A percentile compares a stretch with the other conserved stretches of the same genome.
phyloP scores from a whole-genome alignment of 2,329 filamentous ascomycete genomes.

The Hypoxylon sp. region DNA sequence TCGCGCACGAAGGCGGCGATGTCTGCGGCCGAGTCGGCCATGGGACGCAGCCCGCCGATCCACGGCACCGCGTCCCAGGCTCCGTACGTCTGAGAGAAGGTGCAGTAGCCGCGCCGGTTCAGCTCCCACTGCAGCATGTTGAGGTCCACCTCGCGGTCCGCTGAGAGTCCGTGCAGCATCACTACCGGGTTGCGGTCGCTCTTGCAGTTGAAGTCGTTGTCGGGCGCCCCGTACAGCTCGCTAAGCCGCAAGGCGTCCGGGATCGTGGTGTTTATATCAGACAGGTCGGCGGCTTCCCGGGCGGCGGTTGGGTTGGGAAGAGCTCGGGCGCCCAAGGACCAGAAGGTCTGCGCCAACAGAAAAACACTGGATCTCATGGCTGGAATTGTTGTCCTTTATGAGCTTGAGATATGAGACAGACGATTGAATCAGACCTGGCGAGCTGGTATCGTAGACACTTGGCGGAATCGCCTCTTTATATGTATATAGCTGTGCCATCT shows the following conservation, averaged over 20 bases:
- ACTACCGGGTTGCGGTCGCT: constrained; percentile 50
- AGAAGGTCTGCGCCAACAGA: constrained; percentile 11
- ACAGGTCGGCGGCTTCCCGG: not conserved
- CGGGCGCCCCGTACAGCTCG: constrained; percentile 38
- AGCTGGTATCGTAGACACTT: not conserved
- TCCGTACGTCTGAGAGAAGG: constrained; percentile 52
- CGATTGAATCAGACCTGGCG: not conserved
- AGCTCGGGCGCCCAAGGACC: constrained; percentile 10
- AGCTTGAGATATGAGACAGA: not conserved
- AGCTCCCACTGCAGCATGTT: constrained; percentile 41
- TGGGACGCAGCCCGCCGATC: constrained; percentile 49
- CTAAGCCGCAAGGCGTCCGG: constrained; percentile 32
- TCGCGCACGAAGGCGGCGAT: constrained; percentile 51
- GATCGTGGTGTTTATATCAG: constrained; percentile 22
- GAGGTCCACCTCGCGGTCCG: constrained; percentile 38
- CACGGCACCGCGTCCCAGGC: constrained; percentile 48
- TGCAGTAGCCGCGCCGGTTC: constrained; percentile 50
- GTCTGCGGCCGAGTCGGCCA: constrained; percentile 49
- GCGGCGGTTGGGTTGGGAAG: constrained; percentile 12
- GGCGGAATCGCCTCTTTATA: constrained; percentile 4
- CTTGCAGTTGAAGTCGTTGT: constrained; percentile 39
- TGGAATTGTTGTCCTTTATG: not conserved
- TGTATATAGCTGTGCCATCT: not conserved
- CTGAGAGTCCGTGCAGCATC: constrained; percentile 55
- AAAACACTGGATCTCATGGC: constrained; percentile 6